Evolutionary conservation across 495 filamentous ascomycete species (phyloP).

Genomic region (Gamarada debralockiae): DNA sequence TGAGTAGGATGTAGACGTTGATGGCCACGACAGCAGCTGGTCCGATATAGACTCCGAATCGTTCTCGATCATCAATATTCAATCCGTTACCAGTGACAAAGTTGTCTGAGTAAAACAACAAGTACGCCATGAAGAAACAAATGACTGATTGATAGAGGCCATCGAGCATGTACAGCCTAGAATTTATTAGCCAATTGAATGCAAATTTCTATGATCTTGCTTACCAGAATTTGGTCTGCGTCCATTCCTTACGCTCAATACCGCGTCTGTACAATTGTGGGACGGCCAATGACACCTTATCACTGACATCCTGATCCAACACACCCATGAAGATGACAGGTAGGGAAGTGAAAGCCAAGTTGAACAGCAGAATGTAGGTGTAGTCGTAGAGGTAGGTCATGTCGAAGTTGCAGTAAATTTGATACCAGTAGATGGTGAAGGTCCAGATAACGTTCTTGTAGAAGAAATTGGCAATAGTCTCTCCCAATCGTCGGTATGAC

Average conservation of each 20-base stretch:
- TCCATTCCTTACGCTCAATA: conserved; percentile 97
- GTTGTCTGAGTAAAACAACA: conserved; percentile 64
- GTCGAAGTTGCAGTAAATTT: conserved; percentile 93
- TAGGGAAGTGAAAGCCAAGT: conserved; percentile 94
- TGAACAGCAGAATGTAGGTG: conserved; percentile 94
- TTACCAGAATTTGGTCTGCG: conserved; percentile 93
- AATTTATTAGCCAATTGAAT: conserved; percentile 27
- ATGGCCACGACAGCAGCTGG: conserved; percentile 77
- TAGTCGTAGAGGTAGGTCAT: conserved; percentile 96
- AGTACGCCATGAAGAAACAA: conserved; percentile 87
- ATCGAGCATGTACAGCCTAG: conserved; percentile 90
- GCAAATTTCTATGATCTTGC: conserved; percentile 18
- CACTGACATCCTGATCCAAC: conserved; percentile 94
- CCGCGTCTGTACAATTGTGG: conserved; percentile 94
- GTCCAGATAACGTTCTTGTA: conserved; percentile 99
- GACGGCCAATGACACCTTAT: conserved; percentile 88
- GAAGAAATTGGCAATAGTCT: conserved; percentile 98
- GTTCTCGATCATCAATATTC: conserved; percentile 67
- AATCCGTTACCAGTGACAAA: conserved; percentile 66
- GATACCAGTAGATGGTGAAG: conserved; percentile 96
- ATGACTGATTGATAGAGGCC: conserved; percentile 93
- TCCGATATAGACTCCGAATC: conserved; percentile 81
- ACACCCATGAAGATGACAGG: conserved; percentile 96
- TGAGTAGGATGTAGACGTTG: conserved; percentile 92
- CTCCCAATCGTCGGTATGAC: conserved; percentile 89